phyloP scores from a whole-genome alignment of 441 rosid genomes.

The Populus trichocarpa region DNA sequence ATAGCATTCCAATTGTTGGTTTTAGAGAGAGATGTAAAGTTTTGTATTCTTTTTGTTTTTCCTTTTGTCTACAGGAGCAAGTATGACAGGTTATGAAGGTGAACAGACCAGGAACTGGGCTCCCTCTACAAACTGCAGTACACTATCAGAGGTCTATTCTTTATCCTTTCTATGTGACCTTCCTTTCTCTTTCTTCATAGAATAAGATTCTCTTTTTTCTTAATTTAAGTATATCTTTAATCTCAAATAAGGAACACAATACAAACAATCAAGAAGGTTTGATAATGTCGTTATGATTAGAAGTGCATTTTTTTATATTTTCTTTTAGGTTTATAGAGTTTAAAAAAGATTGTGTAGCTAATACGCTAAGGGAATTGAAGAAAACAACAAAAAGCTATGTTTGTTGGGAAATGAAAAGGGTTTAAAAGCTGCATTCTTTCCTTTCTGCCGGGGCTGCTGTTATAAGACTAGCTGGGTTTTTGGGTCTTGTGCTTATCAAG shows the following conservation, averaged over 20 bases:
- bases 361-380: conserved; percentile 25
- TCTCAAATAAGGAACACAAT: background rate
- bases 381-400: conserved; percentile 31
- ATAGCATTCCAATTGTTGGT: conserved; percentile 18
- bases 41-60: conserved; percentile 36
- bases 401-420: conserved; percentile 58
- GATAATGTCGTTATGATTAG: conserved; percentile 40
- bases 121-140: conserved; percentile 58
- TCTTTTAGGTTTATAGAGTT: conserved; percentile 11
- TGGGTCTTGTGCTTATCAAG: conserved; percentile 37
- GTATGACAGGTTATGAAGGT: conserved; percentile 51
- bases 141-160: conserved; percentile 60
- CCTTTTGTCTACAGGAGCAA: conserved; percentile 42
- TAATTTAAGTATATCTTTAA: background rate
- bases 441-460: conserved; percentile 73
- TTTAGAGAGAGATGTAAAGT: conserved; percentile 18
- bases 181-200: conserved; percentile 9
- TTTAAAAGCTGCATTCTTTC: conserved; percentile 75
- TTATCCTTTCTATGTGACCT: background rate
- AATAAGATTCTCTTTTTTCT: background rate
- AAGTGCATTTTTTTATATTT: conserved; percentile 8
- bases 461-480: conserved; percentile 18
- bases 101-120: conserved; percentile 76
- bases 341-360: background rate
- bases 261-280: background rate